Evolutionary conservation across 1,139 yeast genomes (phyloP).

Genomic region (Taiozyma onychis): DNA sequence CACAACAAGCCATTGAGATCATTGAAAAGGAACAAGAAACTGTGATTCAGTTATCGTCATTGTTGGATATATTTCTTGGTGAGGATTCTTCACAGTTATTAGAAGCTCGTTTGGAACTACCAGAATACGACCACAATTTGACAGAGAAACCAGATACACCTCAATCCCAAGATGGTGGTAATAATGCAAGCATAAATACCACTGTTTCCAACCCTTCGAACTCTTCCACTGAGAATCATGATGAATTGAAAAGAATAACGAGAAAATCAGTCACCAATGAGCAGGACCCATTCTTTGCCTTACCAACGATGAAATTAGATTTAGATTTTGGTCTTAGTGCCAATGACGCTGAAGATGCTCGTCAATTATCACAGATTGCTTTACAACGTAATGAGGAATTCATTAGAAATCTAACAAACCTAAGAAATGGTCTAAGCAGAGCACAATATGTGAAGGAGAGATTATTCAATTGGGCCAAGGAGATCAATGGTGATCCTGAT

Average conservation of each 20-base stretch:
- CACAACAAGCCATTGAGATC: slow-evolving; percentile 66
- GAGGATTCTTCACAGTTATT: slow-evolving; percentile 72
- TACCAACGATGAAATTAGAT: slow-evolving; percentile 46
- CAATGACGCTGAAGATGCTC: slow-evolving; percentile 55
- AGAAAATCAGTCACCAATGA: slow-evolving; percentile 30
- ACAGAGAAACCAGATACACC: slow-evolving; percentile 15
- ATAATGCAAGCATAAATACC: too few species aligned
- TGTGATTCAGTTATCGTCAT: slow-evolving; percentile 60
- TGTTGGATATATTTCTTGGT: slow-evolving; percentile 76
- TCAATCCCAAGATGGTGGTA: slow-evolving; percentile 8
- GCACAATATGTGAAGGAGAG: slow-evolving; percentile 71
- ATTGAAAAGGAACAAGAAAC: slow-evolving; percentile 78
- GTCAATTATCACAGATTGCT: slow-evolving; percentile 65
- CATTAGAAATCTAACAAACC: slow-evolving; percentile 64
- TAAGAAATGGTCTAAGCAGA: slow-evolving; percentile 69
- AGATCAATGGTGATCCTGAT: slow-evolving; percentile 68
- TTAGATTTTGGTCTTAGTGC: slow-evolving; percentile 38
- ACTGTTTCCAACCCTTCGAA: too few species aligned
- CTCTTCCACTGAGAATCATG: slow-evolving; percentile 4
- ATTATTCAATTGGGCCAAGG: slow-evolving; percentile 77
- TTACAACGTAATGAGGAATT: slow-evolving; percentile 89
- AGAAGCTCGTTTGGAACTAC: slow-evolving; percentile 59
- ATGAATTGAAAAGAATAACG: slow-evolving; percentile 28
- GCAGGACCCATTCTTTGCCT: slow-evolving; percentile 59
- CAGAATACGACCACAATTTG: slow-evolving; percentile 54